Conservation (phyloP, 1,284 basidiomycete genomes). For the Albatrellus sp. region DNA sequence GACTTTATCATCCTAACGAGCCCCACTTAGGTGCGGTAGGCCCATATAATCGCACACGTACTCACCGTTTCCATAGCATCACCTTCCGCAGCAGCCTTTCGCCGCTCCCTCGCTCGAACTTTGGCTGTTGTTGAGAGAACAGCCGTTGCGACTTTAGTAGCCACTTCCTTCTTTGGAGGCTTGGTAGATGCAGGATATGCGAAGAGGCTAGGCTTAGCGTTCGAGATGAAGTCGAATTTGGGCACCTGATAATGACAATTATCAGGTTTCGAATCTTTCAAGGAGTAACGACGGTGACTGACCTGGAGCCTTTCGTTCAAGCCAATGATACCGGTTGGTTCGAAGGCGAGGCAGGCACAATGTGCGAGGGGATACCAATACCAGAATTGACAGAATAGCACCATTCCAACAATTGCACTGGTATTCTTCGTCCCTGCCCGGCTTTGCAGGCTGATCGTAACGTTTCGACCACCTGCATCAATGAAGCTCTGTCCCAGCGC, state of each 20-base stretch:
- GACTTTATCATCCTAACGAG: constrained; percentile 36
- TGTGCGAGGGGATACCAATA: constrained; percentile 99
- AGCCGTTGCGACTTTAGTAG: constrained; percentile 82
- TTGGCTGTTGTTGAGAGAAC: constrained; percentile 93
- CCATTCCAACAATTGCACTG: constrained; percentile 90
- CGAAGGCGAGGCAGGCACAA: constrained; percentile 82
- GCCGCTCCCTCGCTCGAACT: constrained; percentile 85
- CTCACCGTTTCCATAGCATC: constrained; percentile 76
- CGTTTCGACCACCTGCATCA: constrained; percentile 91
- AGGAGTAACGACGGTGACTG: constrained; percentile 10
- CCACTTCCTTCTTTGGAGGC: constrained; percentile 83
- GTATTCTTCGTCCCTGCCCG: constrained; percentile 86
- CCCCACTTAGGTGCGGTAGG: constrained; percentile 7
- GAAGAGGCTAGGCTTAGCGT: constrained; percentile 79
- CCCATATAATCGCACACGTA: constrained; percentile 7
- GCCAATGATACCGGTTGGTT: constrained; percentile 89
- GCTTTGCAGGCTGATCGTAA: constrained; percentile 86
- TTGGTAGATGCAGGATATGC: constrained; percentile 80
- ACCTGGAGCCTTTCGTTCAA: constrained; percentile 79
- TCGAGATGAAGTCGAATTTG: constrained; percentile 82
- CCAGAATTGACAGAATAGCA: constrained; percentile 96
- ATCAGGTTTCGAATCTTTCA: not conserved
- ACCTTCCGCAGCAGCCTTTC: constrained; percentile 69
- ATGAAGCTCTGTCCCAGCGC: constrained; percentile 91
- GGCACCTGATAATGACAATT: constrained; percentile 47